Conservation (phyloP, 2,329 filamentous ascomycete genomes). For the Penicillium concentricum region DNA sequence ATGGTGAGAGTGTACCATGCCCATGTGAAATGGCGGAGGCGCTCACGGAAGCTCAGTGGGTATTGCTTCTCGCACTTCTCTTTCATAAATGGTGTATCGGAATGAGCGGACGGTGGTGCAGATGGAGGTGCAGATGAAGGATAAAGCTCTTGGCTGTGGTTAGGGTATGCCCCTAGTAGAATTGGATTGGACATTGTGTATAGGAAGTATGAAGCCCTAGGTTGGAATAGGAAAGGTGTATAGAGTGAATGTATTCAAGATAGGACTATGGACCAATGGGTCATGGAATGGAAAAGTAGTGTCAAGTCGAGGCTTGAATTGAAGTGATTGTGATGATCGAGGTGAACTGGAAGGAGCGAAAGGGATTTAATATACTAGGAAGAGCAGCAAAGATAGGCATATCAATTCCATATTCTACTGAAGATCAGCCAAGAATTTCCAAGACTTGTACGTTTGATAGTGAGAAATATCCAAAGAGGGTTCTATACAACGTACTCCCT, state of each 20-base stretch:
- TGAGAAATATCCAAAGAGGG: background rate
- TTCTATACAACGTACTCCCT: background rate
- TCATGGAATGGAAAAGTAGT: background rate
- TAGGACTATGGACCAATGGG: background rate
- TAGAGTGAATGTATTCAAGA: background rate
- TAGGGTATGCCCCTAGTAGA: constrained; percentile 12
- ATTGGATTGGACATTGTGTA: constrained; percentile 12
- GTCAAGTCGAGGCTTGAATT: background rate
- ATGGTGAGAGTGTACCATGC: constrained; percentile 74
- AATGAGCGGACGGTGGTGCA: constrained; percentile 23
- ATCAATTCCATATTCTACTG: background rate
- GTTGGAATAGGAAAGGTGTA: background rate
- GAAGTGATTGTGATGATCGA: background rate
- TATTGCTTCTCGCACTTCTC: constrained; percentile 19
- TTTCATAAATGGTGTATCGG: constrained; percentile 22
- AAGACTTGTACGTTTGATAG: constrained; percentile 11
- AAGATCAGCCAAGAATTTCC: constrained; percentile 22
- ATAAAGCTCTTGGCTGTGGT: constrained; percentile 10
- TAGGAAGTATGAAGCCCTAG: background rate
- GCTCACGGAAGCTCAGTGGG: constrained; percentile 22
- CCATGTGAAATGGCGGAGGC: constrained; percentile 60
- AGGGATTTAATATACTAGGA: constrained; percentile 4
- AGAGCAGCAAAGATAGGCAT: constrained; percentile 6
- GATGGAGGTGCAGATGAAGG: constrained; percentile 23
- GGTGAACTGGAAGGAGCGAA: background rate